A percentile compares a stretch with the other conserved stretches of the same genome.
Evolutionary conservation across 306 rosid genomes (phyloP).

Genomic region (Mucuna pruriens): DNA sequence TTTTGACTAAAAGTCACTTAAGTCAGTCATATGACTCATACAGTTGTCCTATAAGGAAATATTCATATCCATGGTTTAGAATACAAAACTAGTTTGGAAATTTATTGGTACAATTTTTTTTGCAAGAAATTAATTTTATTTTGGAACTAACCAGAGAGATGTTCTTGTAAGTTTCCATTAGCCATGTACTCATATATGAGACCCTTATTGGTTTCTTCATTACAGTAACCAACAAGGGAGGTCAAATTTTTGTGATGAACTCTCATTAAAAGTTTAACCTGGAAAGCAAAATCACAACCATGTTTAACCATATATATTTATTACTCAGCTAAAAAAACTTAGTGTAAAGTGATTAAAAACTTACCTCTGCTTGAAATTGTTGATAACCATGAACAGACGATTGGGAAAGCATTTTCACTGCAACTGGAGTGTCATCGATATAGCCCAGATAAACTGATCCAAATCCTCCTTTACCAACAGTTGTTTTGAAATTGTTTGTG

Average conservation of each 20-base stretch:
- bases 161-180: slow-evolving; percentile 38
- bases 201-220: slow-evolving; percentile 36
- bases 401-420: slow-evolving; percentile 59
- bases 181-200: slow-evolving; percentile 52
- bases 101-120: not conserved
- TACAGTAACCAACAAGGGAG: slow-evolving; percentile 46
- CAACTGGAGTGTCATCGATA: slow-evolving; percentile 49
- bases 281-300: not conserved
- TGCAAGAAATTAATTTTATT: not conserved
- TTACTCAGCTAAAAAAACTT: not conserved
- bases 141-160: slow-evolving; percentile 45
- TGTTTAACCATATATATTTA: not conserved
- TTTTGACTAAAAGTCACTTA: not conserved
- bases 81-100: not conserved
- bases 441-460: slow-evolving; percentile 52
- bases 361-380: slow-evolving; percentile 60
- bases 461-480: slow-evolving; percentile 56
- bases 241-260: slow-evolving; percentile 52
- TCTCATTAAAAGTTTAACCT: slow-evolving; percentile 40
- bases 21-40: not conserved
- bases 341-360: not conserved
- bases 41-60: not conserved
- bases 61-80: not conserved
- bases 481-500: slow-evolving; percentile 50
- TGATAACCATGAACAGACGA: slow-evolving; percentile 50